A percentile compares a stretch with the other conserved stretches of the same genome.
Evolutionary conservation across 805 yeast species (phyloP).

Genomic region (Ogataea nakhonphanomensis): DNA sequence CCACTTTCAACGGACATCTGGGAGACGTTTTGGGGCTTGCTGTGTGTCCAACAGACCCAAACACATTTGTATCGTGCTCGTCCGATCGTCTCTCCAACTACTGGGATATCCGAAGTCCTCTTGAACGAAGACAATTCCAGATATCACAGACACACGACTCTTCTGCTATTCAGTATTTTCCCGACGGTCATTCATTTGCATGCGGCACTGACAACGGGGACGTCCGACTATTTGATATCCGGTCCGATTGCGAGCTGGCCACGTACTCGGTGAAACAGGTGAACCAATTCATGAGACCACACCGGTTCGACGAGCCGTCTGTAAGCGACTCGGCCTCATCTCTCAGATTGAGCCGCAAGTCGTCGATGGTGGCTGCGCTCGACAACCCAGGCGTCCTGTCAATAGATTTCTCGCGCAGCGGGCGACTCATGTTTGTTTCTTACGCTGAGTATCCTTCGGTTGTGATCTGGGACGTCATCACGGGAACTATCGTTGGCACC

Average conservation of each 20-base stretch:
- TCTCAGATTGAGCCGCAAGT: constrained; percentile 17
- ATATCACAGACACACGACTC: constrained; percentile 57
- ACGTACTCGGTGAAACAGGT: constrained; percentile 33
- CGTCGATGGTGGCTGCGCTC: constrained; percentile 34
- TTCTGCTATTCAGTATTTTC: constrained; percentile 58
- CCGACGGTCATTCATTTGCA: constrained; percentile 66
- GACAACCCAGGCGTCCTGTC: constrained; percentile 71
- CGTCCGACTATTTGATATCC: constrained; percentile 65
- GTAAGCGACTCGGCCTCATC: constrained; percentile 24
- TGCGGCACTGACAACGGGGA: constrained; percentile 80
- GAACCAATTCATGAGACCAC: constrained; percentile 12
- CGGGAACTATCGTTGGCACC: constrained; percentile 60
- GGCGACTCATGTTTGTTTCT: constrained; percentile 69
- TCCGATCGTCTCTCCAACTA: constrained; percentile 65
- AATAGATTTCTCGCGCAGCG: constrained; percentile 68
- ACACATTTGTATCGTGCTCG: constrained; percentile 56
- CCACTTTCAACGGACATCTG: constrained; percentile 61
- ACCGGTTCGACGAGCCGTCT: constrained; percentile 7
- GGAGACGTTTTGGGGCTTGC: constrained; percentile 65
- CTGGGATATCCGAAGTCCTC: constrained; percentile 59
- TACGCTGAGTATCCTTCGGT: constrained; percentile 69
- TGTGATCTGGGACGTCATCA: constrained; percentile 72
- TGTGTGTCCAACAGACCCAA: constrained; percentile 22
- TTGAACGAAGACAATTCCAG: constrained; percentile 40
- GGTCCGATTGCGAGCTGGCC: constrained; percentile 70